These are phyloP conservation scores for Tremellales sp. DNA, from an alignment of 1,284 basidiomycete species.

Conservation along the genomic window DNA sequence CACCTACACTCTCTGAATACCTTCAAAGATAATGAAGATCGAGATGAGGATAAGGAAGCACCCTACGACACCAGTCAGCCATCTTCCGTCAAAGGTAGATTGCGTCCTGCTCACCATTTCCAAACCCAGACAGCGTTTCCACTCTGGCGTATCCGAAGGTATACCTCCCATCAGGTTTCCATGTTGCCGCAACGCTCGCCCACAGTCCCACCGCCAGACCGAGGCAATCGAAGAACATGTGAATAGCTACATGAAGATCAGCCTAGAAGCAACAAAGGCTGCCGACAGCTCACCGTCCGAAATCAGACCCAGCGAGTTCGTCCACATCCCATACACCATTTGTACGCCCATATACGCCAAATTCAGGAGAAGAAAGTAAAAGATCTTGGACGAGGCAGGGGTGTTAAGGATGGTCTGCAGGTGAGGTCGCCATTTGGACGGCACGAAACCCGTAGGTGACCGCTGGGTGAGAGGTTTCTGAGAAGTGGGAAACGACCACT, in stretches of 20 bases:
- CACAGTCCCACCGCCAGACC: constrained; percentile 94
- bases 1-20: constrained; percentile 84
- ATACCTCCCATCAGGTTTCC: constrained; percentile 90
- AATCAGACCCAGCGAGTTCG: constrained; percentile 92
- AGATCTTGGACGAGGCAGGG: constrained; percentile 89
- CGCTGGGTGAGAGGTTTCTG: constrained; percentile 14
- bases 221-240: constrained; percentile 99
- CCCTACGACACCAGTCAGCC: constrained; percentile 15
- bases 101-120: constrained; percentile 64
- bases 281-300: constrained; percentile 71
- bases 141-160: constrained; percentile 98
- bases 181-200: constrained; percentile 95
- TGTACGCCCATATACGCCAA: constrained; percentile 94
- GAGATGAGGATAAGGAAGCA: constrained; percentile 93
- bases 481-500: constrained; percentile 16
- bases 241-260: constrained; percentile 66
- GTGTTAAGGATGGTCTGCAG: constrained; percentile 85
- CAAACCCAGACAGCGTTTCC: constrained; percentile 97
- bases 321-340: constrained; percentile 95
- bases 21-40: constrained; percentile 97
- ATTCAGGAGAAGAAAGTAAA: constrained; percentile 94
- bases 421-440: constrained; percentile 57
- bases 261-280: constrained; percentile 1
- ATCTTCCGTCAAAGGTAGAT: neutral
- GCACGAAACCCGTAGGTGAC: constrained; percentile 29